Evolutionary conservation across 1,284 basidiomycete species (phyloP), one percentile per base, ranked within the genome.

Genomic region (Omphalotus olearius): DNA sequence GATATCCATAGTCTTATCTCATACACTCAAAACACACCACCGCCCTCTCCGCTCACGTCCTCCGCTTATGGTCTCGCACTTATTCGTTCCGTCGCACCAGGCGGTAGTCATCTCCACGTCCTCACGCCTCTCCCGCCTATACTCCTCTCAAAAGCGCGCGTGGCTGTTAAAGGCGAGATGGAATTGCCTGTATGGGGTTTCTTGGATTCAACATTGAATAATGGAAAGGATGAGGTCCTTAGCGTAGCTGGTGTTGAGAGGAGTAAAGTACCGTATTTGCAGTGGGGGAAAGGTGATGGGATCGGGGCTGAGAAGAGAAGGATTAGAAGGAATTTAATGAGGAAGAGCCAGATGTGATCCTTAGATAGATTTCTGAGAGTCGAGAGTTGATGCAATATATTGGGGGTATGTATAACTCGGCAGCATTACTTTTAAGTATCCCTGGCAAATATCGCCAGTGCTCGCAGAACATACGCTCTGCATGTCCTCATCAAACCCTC

Each of bases 111-210:
- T 43, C 63, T 92, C 30, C 91, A 96, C 39, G 59, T 96, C 13
- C 69, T 95, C 28, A 92, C 92, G 0, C 91, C 93, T 0, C 56
- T 92, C 0, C 79, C 83, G 0, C 65, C 75, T 0, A 42, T 60
- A 0, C 35, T 74, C 1, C 71, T 93, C 35, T 65, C 65, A 25
- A 55, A 59, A 16, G 51, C 63, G 10, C 74, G 74, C 0, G 72
- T 80, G 13, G 64, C 96, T 1, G 81, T 94, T 35, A 91, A 90
- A 63, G 94, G 94, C 4, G 89, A 91, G 60, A 72, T 97, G 58
- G 92, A 96, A 63, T 69, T 98, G 0, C 94, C 94, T 0, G 70
- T 93, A 0, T 90, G 86, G 80, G 93, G 87, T 0, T 84, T 93
- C 82, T 69, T 98, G 45, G 92, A 97, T 67, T 87, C 83, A 66